Percentiles rank a stretch among this genome's conserved stretches.
phyloP scores from a whole-genome alignment of 2,329 filamentous ascomycete species.

The Colletotrichum australisinense region DNA sequence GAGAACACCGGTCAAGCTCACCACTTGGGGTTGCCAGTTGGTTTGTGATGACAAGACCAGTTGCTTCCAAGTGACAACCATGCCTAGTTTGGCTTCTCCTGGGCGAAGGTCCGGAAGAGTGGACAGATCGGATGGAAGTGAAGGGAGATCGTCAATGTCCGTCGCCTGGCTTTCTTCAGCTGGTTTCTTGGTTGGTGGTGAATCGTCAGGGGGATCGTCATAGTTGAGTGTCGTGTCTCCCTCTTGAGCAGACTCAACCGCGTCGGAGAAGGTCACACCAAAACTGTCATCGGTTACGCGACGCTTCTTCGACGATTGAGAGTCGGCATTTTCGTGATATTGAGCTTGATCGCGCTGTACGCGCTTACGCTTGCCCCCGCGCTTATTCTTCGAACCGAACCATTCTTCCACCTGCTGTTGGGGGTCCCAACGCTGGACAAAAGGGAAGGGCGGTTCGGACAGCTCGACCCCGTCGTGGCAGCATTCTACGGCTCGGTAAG shows the following conservation, averaged over 20 bases:
- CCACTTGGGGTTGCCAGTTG: slow-evolving; percentile 74
- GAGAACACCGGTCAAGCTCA: slow-evolving; percentile 74
- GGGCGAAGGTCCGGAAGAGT: slow-evolving; percentile 62
- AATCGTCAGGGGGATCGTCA: slow-evolving; percentile 43
- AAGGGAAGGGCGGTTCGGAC: slow-evolving; percentile 87
- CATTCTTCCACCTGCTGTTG: slow-evolving; percentile 67
- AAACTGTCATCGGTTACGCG: slow-evolving; percentile 10
- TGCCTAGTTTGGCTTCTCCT: slow-evolving; percentile 64
- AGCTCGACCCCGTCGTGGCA: slow-evolving; percentile 75
- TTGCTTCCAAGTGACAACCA: slow-evolving; percentile 77
- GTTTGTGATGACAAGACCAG: slow-evolving; percentile 70
- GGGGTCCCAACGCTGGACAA: slow-evolving; percentile 88
- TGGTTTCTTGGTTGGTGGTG: slow-evolving; percentile 38
- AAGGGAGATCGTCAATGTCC: slow-evolving; percentile 70
- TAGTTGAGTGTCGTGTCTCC: slow-evolving; percentile 54
- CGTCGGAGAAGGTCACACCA: slow-evolving; percentile 20
- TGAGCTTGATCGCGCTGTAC: slow-evolving; percentile 53
- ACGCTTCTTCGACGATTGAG: slow-evolving; percentile 31
- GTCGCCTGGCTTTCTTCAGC: slow-evolving; percentile 58
- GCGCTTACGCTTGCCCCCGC: slow-evolving; percentile 62
- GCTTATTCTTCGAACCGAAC: slow-evolving; percentile 48
- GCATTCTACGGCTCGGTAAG: slow-evolving; percentile 86
- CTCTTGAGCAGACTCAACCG: slow-evolving; percentile 15
- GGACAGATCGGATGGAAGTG: slow-evolving; percentile 67
- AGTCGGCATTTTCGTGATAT: slow-evolving; percentile 50